Base-by-base conservation (phyloP, 176 grass and related monocot genomes). In the Stipa capillata region DNA sequence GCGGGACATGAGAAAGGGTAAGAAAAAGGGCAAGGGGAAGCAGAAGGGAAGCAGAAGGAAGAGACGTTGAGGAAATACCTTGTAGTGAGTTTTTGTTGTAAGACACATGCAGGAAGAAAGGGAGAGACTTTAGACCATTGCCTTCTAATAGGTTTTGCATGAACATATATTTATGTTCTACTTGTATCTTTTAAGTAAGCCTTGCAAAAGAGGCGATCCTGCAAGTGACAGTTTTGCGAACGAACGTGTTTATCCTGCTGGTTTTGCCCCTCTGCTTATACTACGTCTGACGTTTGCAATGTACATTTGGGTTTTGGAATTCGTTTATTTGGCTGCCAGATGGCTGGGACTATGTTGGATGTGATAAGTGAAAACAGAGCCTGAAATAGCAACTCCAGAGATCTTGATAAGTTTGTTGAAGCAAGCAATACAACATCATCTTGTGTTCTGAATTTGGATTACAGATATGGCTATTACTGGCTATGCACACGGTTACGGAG, bases 1-100 rank as follows among this genome's bases (percentile, higher is more conserved):
- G 21, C 59, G 60, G 1, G 84, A 82, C 49, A 80, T 79, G 65
- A 77, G 64, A 73, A 84, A 76, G 41, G 90, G 74, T 32, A 82
- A 85, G 37, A 83, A 80, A 65, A 86, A 84, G 37, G 85, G 73
- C 3, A 89, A 89, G 59, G 81, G 59, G 16, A 81, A 87, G 23
- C 77, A 75, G 31, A 91, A 87, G 76, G 77, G 76, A 18, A 74
- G 90, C 4, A 75, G 45, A 58, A 76, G 86, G 58, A 92, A 80
- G 83, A 70, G 89, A 41, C 89, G 53, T 47, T 91, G 59, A 28
- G n/a, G n/a, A n/a, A n/a, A n/a, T n/a, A n/a, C n/a, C n/a, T n/a
- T n/a, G n/a, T n/a, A n/a, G n/a, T n/a, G 60, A 32, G 35, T 43
- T 10, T 83, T 69, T 59, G 20, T 56, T 24, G 57, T 8, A 47